Evolutionary conservation across 2,329 filamentous ascomycete genomes (phyloP), one percentile per base, ranked within the genome.

Genomic region (Dichotomopilus funicola): DNA sequence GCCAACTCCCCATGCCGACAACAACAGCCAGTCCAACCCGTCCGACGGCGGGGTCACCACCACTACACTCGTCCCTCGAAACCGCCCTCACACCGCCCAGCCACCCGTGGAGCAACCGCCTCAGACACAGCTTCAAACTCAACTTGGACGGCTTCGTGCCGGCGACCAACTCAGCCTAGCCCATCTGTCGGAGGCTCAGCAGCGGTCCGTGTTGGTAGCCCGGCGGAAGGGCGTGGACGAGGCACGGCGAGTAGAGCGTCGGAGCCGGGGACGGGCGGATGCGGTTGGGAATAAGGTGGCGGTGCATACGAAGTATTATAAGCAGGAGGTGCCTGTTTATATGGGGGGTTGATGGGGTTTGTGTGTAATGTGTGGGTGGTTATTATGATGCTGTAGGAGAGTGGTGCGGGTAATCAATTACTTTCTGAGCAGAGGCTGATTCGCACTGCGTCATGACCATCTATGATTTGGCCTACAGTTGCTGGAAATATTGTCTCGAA

Each of bases 151-250:
- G 13, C 51, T 60, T 10, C 53, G 59, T 36, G 38, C 38, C 13
- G 51, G 34, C n/a, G 59, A 61, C 31, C 51, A 53, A 31, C 43
- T 12, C 36, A 56, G 55, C 12, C 49, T 61, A 4, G 33, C 46
- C 36, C 59, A 58, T 34, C 35, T 61, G n/a, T 43, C 53, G 5
- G 13, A 38, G 27, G 51, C 59, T 1, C 47, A 60, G 35, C 58
- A 58, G 51, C 55, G 59, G 12, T 40, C 55, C 4, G 13, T 61
- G n/a, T 56, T 61, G n/a, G 44, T 55, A 9, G 49, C 54, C 9
- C 55, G 52, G 37, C 53, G 52, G 41, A 58, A 58, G 40, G 47
- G 43, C 44, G 11, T 54, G 31, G 58, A 58, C 4, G 43, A 58
- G 35, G 53, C 43, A 11, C 51, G 43, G 43, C 53, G 55, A n/a